phyloP scores from a whole-genome alignment of 768 basidiomycete genomes.

The Amanita pseudoporphyria region DNA sequence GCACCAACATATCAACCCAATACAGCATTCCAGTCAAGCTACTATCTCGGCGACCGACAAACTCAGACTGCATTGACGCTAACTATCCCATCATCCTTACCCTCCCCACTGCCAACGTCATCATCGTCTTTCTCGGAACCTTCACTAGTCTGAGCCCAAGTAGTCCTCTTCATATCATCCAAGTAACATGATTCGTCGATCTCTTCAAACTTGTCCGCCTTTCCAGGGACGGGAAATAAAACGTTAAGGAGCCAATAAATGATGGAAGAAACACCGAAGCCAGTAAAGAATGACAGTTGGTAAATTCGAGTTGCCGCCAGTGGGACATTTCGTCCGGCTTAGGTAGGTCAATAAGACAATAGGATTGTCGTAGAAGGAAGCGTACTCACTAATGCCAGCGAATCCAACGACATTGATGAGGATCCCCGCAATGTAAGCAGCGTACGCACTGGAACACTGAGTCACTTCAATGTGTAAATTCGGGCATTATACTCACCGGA shows the following conservation, averaged over 20 bases:
- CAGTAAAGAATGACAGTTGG: constrained; percentile 78
- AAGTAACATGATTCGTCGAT: constrained; percentile 31
- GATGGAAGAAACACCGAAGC: constrained; percentile 59
- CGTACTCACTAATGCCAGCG: constrained; percentile 60
- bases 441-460: constrained; percentile 40
- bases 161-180: background rate
- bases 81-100: background rate
- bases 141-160: background rate
- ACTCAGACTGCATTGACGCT: too few species aligned
- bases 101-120: background rate
- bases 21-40: too few species aligned
- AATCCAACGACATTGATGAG: constrained; percentile 80
- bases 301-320: constrained; percentile 65
- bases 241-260: constrained; percentile 52
- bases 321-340: constrained; percentile 52
- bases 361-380: constrained; percentile 1
- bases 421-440: constrained; percentile 63
- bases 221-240: constrained; percentile 51
- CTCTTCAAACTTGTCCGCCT: constrained; percentile 37
- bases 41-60: too few species aligned
- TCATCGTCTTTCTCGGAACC: background rate
- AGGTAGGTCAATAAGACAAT: constrained; percentile 3
- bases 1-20: too few species aligned
- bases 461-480: constrained; percentile 4
- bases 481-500: constrained; percentile 33